Evolutionary conservation across 352 stramenopile species (phyloP), one percentile per base, ranked within the genome.

Genomic region (Phytophthora podocarpi): DNA sequence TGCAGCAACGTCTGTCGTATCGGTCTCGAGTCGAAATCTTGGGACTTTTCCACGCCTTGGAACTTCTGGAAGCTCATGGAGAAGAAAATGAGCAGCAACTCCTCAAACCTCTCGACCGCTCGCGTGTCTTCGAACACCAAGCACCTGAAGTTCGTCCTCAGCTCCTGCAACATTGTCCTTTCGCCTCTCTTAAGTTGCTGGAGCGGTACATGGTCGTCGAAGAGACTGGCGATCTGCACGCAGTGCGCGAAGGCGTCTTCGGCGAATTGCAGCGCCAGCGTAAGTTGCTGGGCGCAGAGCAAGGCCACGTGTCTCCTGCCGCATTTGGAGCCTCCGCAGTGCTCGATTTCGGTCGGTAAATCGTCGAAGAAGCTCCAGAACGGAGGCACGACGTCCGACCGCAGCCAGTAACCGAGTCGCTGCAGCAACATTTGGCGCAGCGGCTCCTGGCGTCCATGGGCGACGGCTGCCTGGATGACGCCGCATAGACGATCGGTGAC

Each of bases 41-140:
- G 69, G 12, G 76, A 70, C 49, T 86, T 88, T 42, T 86, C 79
- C 12, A 74, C 72, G 13, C 75, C 70, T 32, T 63, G 64, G 39
- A 88, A 91, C 47, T 78, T 78, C 42, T 87, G 75, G 60, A 91
- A 91, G 40, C 75, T 89, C 77, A 85, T 88, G 40, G 77, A 84
- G 59, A 88, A 91, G 56, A 87, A 89, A 31, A 91, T 60, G 2
- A 89, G 43, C 40, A 91, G 37, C 28, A 88, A 59, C 28, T 89
- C 82, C 41, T 89, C 70, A 27, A 91, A 87, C 21, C 68, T 67
- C 73, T 80, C 67, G 4, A 54, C 36, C 2, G 36, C 39, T 6
- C 42, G 41, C n/a, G 34, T 21, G 24, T 89, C 72, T 34, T 90
- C 80, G 31, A 91, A 84, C 26, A 91, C 54, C 5, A 80, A 37